Conservation (phyloP, 2,329 filamentous ascomycete species). For the Truncatella angustata region DNA sequence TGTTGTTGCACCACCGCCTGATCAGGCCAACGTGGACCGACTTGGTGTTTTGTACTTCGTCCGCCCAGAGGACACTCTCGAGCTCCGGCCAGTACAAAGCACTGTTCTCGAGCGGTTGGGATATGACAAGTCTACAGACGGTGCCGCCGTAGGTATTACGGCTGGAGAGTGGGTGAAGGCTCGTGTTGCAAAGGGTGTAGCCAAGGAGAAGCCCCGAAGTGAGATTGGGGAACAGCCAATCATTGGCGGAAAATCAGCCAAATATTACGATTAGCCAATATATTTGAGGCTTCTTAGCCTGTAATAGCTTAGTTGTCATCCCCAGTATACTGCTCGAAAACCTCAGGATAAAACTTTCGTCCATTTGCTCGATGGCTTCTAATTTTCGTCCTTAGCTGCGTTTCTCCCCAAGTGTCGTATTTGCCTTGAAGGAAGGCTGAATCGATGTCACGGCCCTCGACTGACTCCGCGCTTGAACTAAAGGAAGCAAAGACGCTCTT, state of each 20-base stretch:
- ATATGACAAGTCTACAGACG: slow-evolving; percentile 24
- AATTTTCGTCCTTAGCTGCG: slow-evolving; percentile 52
- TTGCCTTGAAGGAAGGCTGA: slow-evolving; percentile 47
- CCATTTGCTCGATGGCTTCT: slow-evolving; percentile 50
- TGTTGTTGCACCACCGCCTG: slow-evolving; percentile 39
- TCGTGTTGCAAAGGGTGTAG: slow-evolving; percentile 23
- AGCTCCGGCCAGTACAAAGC: slow-evolving; percentile 29
- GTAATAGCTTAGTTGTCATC: slow-evolving; percentile 27
- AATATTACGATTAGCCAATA: slow-evolving; percentile 34
- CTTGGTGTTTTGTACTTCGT: slow-evolving; percentile 46
- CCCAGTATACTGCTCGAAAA: slow-evolving; percentile 46
- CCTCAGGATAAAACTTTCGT: slow-evolving; percentile 41
- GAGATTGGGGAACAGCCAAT: slow-evolving; percentile 27
- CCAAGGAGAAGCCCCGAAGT: slow-evolving; percentile 21
- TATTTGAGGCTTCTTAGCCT: too few species aligned
- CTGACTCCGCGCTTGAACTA: slow-evolving; percentile 26
- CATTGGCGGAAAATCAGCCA: slow-evolving; percentile 29
- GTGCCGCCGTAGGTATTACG: slow-evolving; percentile 27
- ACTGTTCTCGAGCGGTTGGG: slow-evolving; percentile 30
- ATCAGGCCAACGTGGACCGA: slow-evolving; percentile 43
- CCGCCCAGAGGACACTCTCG: slow-evolving; percentile 32
- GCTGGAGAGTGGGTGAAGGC: slow-evolving; percentile 35
- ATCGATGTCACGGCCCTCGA: slow-evolving; percentile 39
- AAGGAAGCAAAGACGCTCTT: slow-evolving; percentile 33
- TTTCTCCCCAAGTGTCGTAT: slow-evolving; percentile 55